Base-by-base conservation (phyloP, 192 early-diverging fungal species). In the Podila minutissima region DNA sequence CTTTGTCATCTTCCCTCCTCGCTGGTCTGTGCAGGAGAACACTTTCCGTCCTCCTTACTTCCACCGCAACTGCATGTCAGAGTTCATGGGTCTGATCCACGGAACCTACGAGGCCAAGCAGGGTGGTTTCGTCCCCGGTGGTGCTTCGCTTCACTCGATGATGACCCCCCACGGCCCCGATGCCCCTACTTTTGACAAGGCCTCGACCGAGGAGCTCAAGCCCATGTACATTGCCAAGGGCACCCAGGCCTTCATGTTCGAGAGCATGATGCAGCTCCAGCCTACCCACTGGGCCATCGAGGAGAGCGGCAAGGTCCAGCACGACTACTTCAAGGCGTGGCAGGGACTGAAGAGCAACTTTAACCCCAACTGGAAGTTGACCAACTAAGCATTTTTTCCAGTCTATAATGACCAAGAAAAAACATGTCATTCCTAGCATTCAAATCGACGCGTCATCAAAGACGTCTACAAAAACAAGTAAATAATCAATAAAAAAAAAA, bases 131-230 rank as follows among this genome's bases (percentile, higher is more conserved):
- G 75, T 93, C 61, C 96, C 97, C 22, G 97, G 97, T 33, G 97
- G 97, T 58, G 96, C 92, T 49, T 93, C 92, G 13, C 83, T 95
- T 15, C 94, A 95, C 77, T 89, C 88, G 41, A 88, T 87, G 49
- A 97, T 98, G 96, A 93, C 93, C 0, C 92, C 96, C 19, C 97
- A 99, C 79, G 96, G 97, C 0, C 97, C 97, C 2, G 97, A 99
- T 73, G 86, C 89, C 4, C 83, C 86, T 17, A 94, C 94, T 0
- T 95, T 96, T 66, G 84, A 89, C 48, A 89, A 83, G 37, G 96
- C 94, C 28, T 90, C 87, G 24, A 90, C 78, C 10, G 93, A 89
- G 59, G 89, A 95, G 33, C 83, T 95, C 29, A 74, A 82, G 66
- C 97, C 97, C 9, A 86, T 90, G 55, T 92, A 94, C 61, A 89